A percentile compares a stretch with the other conserved stretches of the same genome.
Evolutionary conservation across 345 rosid genomes (phyloP).

Genomic region (Excoecaria agallocha): DNA sequence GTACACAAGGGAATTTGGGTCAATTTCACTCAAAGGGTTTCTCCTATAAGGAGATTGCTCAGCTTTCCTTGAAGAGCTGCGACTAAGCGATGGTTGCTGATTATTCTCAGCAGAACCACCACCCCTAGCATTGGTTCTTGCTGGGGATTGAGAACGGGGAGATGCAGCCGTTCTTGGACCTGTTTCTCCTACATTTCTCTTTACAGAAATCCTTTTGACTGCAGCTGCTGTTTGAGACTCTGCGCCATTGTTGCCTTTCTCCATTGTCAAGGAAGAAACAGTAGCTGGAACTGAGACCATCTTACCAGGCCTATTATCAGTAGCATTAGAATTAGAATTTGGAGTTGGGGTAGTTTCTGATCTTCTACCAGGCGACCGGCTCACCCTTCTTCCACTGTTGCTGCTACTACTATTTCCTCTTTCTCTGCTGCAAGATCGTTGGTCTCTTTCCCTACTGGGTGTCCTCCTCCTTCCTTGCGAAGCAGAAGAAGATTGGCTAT

Average conservation of each 20-base stretch:
- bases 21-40: slow-evolving; percentile 69
- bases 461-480: slow-evolving; percentile 80
- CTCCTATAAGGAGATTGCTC: slow-evolving; percentile 77
- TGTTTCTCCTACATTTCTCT: slow-evolving; percentile 54
- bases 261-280: slow-evolving; percentile 45
- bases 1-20: slow-evolving; percentile 47
- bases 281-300: slow-evolving; percentile 87
- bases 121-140: slow-evolving; percentile 36
- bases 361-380: slow-evolving; percentile 83
- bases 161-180: slow-evolving; percentile 48
- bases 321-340: slow-evolving; percentile 11
- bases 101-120: slow-evolving; percentile 28
- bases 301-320: slow-evolving; percentile 50
- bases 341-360: slow-evolving; percentile 41
- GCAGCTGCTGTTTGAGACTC: slow-evolving; percentile 19
- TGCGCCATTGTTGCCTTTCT: slow-evolving; percentile 42
- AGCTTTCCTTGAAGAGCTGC: slow-evolving; percentile 68
- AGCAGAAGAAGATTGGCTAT: slow-evolving; percentile 38
- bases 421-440: slow-evolving; percentile 54
- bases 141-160: slow-evolving; percentile 82
- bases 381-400: slow-evolving; percentile 56
- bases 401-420: slow-evolving; percentile 38
- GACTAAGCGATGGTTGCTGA: slow-evolving; percentile 61
- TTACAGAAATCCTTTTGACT: slow-evolving; percentile 57
- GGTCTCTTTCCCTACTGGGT: slow-evolving; percentile 65